Base-by-base conservation (phyloP, 1,284 basidiomycete species). In the Naganishia albida region DNA sequence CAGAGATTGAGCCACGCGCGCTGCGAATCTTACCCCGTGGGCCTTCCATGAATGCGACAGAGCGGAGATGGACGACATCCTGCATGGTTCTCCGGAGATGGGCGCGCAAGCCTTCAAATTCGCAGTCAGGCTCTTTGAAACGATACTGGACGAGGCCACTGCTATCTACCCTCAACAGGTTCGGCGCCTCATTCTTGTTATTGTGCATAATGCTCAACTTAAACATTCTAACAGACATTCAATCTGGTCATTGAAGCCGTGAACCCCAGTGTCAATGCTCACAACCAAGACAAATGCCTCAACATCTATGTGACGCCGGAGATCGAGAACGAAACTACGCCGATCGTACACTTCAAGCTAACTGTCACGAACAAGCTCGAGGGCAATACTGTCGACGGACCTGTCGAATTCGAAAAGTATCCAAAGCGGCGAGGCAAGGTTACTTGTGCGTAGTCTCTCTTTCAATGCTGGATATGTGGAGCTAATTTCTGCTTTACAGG, bases 41-140 rank as follows among this genome's bases (percentile, higher is more conserved):
- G 52, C 40, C 28, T 1, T 10, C 2, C 54, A 28, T 39, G 25
- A n/a, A 28, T 30, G 23, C 7, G 64, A 74, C 44, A 53, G 73
- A 25, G 82, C 86, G 63, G 92, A 97, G 75, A 93, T 99, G 87
- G 94, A 98, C 71, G 78, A 84, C 56, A 82, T 86, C 13, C 76
- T 98, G 0, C 96, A 89, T 72, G 91, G 91, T 1, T 80, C 77
- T 10, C 72, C 77, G 6, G 81, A 81, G 23, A 80, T 85, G 60
- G 93, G 91, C 2, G 82, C 88, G 38, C 84, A 85, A 63, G 85
- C 91, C 1, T 99, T 97, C 80, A 82, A 83, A 62, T 86, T 90
- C 70, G 89, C 87, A 66, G 80, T 97, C 3, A 80, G 80, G 2
- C 70, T 96, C 18, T 80, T 97, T 68, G 93, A 98, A 76, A 77